Percentiles rank a stretch among this genome's conserved stretches.
phyloP scores from a whole-genome alignment of 345 rosid species.

The Gossypium mustelinum region DNA sequence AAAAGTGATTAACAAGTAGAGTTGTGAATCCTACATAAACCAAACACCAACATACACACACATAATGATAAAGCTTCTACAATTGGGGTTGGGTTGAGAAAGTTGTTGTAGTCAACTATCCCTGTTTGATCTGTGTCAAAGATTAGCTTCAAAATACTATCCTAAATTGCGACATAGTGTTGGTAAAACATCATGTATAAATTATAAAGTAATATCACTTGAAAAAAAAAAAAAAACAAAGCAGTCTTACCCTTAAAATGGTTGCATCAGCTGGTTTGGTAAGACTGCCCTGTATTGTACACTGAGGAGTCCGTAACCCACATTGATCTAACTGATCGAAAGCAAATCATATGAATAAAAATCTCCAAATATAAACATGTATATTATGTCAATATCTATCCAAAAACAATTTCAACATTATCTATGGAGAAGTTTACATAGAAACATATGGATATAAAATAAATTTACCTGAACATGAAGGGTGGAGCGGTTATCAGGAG shows the following conservation, averaged over 20 bases:
- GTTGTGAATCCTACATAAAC: background rate
- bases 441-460: background rate
- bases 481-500: conserved; percentile 59
- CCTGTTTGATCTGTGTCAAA: background rate
- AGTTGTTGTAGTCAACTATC: background rate
- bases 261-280: conserved; percentile 50
- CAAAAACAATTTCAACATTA: background rate
- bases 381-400: no score
- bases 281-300: conserved; percentile 80
- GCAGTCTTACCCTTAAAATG: conserved; percentile 41
- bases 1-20: background rate
- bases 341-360: conserved; percentile 10
- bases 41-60: background rate
- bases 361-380: background rate
- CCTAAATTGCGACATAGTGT: background rate
- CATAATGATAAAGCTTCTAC: background rate
- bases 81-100: background rate
- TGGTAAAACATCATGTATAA: background rate
- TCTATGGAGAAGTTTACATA: background rate
- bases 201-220: background rate
- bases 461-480: conserved; percentile 78
- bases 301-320: conserved; percentile 84
- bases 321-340: conserved; percentile 64
- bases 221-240: background rate
- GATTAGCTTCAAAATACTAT: background rate